A percentile compares a stretch with the other conserved stretches of the same genome.
Evolutionary conservation across 176 grass and related monocot species (phyloP).

Genomic region (Panicum miliaceum): DNA sequence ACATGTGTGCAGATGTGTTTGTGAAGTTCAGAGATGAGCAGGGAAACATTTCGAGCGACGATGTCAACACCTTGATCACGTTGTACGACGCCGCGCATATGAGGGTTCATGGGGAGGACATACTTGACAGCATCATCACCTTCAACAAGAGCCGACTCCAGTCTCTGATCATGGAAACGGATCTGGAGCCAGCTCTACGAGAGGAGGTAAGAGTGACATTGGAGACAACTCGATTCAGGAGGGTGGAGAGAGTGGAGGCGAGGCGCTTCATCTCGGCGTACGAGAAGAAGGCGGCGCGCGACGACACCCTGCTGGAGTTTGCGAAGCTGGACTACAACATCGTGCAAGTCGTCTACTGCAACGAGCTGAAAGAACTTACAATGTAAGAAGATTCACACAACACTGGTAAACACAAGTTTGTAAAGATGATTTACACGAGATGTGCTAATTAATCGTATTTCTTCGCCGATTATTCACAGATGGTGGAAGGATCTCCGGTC

Average conservation of each 20-base stretch:
- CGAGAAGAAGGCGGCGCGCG: constrained; percentile 4
- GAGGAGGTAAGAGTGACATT: constrained; percentile 35
- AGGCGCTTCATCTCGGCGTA: constrained; percentile 43
- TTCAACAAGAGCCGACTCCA: neutral
- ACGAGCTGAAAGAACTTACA: constrained; percentile 41
- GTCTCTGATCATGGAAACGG: neutral
- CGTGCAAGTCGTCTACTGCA: constrained; percentile 41
- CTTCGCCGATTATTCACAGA: neutral
- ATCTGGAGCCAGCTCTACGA: neutral
- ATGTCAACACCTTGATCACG: constrained; percentile 11
- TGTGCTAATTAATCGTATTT: too few relatives aligned
- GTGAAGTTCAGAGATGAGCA: constrained; percentile 43
- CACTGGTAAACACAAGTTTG: too few relatives aligned
- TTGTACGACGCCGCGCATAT: constrained; percentile 50
- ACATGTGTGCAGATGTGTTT: constrained; percentile 39
- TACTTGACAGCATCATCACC: constrained; percentile 32
- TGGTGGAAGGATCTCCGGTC: constrained; percentile 52
- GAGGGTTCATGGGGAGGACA: constrained; percentile 33
- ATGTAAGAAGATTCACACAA: neutral
- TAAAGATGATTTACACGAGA: too few relatives aligned
- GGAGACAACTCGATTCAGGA: constrained; percentile 38
- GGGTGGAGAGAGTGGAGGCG: constrained; percentile 43
- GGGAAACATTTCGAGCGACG: constrained; percentile 14
- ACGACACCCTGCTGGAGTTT: constrained; percentile 36
- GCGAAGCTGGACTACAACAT: constrained; percentile 55